Percentiles rank a stretch among this genome's conserved stretches.
These are phyloP conservation scores for Dothistroma septosporum DNA, from an alignment of 2,329 filamentous ascomycete genomes.

Conservation along the genomic window DNA sequence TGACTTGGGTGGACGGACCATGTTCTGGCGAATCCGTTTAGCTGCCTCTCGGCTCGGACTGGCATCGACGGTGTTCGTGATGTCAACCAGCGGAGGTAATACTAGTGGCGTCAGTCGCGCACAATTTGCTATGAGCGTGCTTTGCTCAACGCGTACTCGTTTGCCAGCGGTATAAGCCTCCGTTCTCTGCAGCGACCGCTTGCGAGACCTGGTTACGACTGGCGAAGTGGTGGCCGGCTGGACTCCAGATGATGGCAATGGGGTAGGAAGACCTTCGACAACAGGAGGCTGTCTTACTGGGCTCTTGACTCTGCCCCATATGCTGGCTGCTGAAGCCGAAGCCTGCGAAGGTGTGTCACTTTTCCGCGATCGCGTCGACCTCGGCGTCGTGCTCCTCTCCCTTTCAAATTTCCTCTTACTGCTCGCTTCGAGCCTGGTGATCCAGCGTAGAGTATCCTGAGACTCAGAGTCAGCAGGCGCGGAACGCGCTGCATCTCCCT, in stretches of 20 bases:
- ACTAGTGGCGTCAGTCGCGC: background rate
- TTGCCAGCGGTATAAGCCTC: background rate
- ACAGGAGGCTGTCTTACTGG: background rate
- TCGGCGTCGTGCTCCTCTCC: slow-evolving; percentile 20
- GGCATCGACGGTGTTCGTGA: slow-evolving; percentile 15
- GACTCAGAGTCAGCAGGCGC: slow-evolving; percentile 51
- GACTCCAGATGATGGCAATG: background rate
- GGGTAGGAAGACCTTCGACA: background rate
- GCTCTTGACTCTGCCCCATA: background rate
- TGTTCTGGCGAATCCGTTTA: slow-evolving; percentile 1
- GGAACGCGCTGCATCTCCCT: slow-evolving; percentile 57
- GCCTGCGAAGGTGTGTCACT: slow-evolving; percentile 1
- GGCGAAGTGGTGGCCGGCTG: background rate
- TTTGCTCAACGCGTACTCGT: background rate
- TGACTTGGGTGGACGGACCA: background rate
- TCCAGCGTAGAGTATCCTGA: slow-evolving; percentile 60
- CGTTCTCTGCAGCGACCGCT: background rate
- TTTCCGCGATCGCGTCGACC: slow-evolving; percentile 5
- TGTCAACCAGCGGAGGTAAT: slow-evolving; percentile 16
- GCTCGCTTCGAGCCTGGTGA: slow-evolving; percentile 52
- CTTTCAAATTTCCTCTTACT: slow-evolving; percentile 31
- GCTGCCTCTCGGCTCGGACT: background rate
- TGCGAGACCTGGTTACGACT: background rate
- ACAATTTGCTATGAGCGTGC: background rate
- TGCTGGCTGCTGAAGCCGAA: slow-evolving; percentile 1